phyloP scores from a whole-genome alignment of 2,329 filamentous ascomycete genomes.

The Aspergillus flavus region DNA sequence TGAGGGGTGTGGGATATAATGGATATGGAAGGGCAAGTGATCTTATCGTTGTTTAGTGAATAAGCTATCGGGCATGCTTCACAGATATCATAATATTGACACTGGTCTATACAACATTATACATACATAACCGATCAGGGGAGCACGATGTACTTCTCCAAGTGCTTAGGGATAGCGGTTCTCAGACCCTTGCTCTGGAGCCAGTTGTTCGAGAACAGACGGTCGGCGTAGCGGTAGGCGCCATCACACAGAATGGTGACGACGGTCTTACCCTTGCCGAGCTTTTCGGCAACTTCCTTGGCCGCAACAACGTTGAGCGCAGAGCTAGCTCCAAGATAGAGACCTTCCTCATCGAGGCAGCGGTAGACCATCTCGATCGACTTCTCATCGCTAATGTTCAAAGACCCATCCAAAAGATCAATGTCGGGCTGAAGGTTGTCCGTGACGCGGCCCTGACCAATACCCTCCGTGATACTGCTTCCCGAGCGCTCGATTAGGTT shows the following conservation, averaged over 20 bases:
- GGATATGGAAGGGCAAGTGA: slow-evolving; percentile 59
- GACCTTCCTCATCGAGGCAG: slow-evolving; percentile 90
- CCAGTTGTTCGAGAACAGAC: slow-evolving; percentile 91
- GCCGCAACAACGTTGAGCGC: slow-evolving; percentile 94
- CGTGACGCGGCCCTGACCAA: slow-evolving; percentile 95
- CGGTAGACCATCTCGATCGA: slow-evolving; percentile 97
- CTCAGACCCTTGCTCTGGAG: slow-evolving; percentile 81
- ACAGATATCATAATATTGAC: neutral
- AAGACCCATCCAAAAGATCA: slow-evolving; percentile 76
- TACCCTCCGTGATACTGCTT: slow-evolving; percentile 93
- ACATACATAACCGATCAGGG: slow-evolving; percentile 52
- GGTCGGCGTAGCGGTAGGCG: slow-evolving; percentile 94
- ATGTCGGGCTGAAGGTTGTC: slow-evolving; percentile 89
- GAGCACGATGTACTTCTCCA: slow-evolving; percentile 93
- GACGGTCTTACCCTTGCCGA: slow-evolving; percentile 86
- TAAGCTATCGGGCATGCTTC: neutral
- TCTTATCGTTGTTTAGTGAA: slow-evolving; percentile 44
- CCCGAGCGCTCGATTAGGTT: slow-evolving; percentile 79
- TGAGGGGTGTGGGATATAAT: slow-evolving; percentile 63
- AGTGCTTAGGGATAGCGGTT: slow-evolving; percentile 75
- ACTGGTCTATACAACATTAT: slow-evolving; percentile 13
- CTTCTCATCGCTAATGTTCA: slow-evolving; percentile 88
- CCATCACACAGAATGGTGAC: slow-evolving; percentile 95
- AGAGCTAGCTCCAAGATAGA: slow-evolving; percentile 93
- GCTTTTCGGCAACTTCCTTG: slow-evolving; percentile 86